Evolutionary conservation across 176 grass and related monocot genomes (phyloP).

Genomic region (Musa itinerans): DNA sequence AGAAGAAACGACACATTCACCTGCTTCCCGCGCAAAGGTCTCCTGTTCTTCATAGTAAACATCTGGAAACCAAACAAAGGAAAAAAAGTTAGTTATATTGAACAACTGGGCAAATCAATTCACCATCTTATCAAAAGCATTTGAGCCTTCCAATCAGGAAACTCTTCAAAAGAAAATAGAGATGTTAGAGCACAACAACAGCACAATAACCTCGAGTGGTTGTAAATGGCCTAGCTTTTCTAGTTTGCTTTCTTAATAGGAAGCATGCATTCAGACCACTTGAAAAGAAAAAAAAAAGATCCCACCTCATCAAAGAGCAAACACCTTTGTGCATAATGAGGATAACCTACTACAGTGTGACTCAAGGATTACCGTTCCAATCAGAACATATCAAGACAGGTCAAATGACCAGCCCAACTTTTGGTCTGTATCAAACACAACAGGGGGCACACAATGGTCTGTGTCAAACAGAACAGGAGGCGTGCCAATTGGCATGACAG

Average conservation of each 20-base stretch:
- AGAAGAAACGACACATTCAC: conserved; percentile 40
- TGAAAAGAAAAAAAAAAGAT: too few species aligned
- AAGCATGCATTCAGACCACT: background rate
- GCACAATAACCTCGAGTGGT: background rate
- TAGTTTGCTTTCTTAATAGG: background rate
- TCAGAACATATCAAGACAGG: too few species aligned
- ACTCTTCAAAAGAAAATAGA: background rate
- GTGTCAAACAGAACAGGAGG: background rate
- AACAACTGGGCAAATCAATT: background rate
- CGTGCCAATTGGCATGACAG: background rate
- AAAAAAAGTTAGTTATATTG: conserved; percentile 12
- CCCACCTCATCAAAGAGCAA: background rate
- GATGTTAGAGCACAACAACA: background rate
- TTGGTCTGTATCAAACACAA: background rate
- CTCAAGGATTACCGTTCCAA: background rate
- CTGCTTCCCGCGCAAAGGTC: conserved; percentile 78
- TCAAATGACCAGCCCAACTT: too few species aligned
- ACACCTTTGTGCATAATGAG: background rate
- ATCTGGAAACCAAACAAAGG: conserved; percentile 46
- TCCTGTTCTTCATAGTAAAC: conserved; percentile 85
- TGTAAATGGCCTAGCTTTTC: background rate
- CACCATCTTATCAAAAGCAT: background rate
- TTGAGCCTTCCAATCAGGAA: background rate
- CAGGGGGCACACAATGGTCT: background rate
- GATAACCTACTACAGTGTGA: background rate